Base-by-base conservation (phyloP, 2,329 filamentous ascomycete species). In the Penicillium sp. region DNA sequence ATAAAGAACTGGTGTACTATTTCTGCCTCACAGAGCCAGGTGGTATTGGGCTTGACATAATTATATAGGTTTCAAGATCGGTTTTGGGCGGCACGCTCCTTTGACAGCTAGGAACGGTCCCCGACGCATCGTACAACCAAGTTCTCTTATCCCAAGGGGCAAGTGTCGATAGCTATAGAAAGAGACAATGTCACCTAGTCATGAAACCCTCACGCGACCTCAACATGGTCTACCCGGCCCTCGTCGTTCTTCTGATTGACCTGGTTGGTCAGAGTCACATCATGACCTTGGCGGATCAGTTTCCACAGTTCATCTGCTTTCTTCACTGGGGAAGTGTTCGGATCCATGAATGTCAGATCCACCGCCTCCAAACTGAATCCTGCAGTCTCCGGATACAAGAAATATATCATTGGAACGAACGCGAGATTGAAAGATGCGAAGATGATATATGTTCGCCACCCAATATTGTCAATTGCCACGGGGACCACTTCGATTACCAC, bases 301-400 rank as follows among this genome's bases (percentile, higher is more conserved):
- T 46, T 51, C 51, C 55, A 54, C 21, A 57, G 19, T 31, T 57
- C 55, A 24, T 53, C 51, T 21, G 55, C 51, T 21, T 54, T 57
- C 14, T 54, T 57, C n/a, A 57, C 55, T 1, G 55, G 55, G 5
- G 51, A 50, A 14, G 16, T 35, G 33, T 63, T 60, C 14, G 68
- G 69, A 24, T 73, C 70, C 41, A 69, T 70, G 68, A 92, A 92
- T 60, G 91, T 86, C 5, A 85, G 84, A 63, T 90, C 88, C 70
- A 90, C 87, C 72, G 92, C 88, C 70, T 93, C 90, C 0, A 92
- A 82, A 0, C 87, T 88, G 74, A 86, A 89, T 11, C 88, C 88
- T 39, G 86, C 84, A 0, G 89, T 91, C 74, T 91, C 84, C 0
- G 87, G 88, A 63, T 85, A 86, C 16, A 81, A 72, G 61, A 92